Conservation (phyloP, 75 land plant genomes). For the Cryptomeria japonica region DNA sequence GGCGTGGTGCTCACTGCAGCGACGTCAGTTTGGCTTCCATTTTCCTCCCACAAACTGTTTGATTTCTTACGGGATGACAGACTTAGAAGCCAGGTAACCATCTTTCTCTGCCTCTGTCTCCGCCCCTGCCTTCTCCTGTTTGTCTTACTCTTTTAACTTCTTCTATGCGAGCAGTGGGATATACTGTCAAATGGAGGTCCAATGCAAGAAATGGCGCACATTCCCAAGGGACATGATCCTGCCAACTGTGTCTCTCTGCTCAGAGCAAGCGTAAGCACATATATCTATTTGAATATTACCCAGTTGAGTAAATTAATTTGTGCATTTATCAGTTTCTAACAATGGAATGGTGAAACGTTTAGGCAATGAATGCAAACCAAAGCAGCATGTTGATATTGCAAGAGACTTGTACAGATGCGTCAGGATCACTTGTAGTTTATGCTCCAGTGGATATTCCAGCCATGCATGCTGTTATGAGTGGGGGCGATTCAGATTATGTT, state of each 20-base stretch:
- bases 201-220: constrained; percentile 84
- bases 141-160: neutral
- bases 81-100: constrained; percentile 51
- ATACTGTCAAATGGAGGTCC: constrained; percentile 79
- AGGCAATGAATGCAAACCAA: constrained; percentile 67
- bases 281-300: neutral
- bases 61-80: constrained; percentile 79
- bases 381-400: constrained; percentile 89
- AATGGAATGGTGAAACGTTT: neutral
- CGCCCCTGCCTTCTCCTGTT: neutral
- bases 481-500: constrained; percentile 83
- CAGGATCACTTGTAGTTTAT: constrained; percentile 77
- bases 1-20: constrained; percentile 84
- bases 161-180: constrained; percentile 41
- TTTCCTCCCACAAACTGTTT: constrained; percentile 60
- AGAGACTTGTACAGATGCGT: constrained; percentile 78
- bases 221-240: constrained; percentile 76
- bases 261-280: constrained; percentile 54
- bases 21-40: constrained; percentile 84
- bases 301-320: neutral
- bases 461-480: constrained; percentile 78
- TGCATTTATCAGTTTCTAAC: neutral
- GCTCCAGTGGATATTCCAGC: constrained; percentile 85
- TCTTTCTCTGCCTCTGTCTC: neutral
- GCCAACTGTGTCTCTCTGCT: constrained; percentile 84